Base-by-base conservation (phyloP, 163 green algal species). In the Coccomyxa subellipsoidea region DNA sequence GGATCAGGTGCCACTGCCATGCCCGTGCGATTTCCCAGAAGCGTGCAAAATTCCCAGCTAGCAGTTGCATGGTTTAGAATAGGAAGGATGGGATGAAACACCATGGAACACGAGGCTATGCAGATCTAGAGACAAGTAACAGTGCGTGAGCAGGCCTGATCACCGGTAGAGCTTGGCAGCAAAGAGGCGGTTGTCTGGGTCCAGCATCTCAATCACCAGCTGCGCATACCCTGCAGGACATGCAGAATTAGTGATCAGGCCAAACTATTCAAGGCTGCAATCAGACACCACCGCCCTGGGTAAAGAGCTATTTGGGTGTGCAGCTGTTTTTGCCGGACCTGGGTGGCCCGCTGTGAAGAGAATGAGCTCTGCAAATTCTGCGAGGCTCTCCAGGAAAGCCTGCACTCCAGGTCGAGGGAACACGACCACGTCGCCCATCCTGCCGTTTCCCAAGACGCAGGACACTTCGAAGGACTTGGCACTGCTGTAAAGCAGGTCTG, bases 341-440 rank as follows among this genome's bases (percentile, higher is more conserved):
- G 38, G 25, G 1, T 35, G 39, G 37, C 82, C 88, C 5, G 90
- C 89, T 0, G 90, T 94, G 84, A 90, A 94, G 69, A 94, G 77
- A 36, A 94, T 85, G n/a, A 93, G 31, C 40, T 94, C 90, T 38
- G 80, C 88, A 78, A 91, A 83, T 3, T 29, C 15, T 1, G 84
- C 86, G 9, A 82, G 70, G 7, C 78, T 21, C 39, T 9, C 10
- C 77, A 94, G 81, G 75, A 94, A 94, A 54, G 87, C 84, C 7
- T 37, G 25, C 71, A 93, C 37, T 21, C 90, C 90, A 5, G 90
- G 90, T 15, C 90, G 80, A 38, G 84, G 32, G 78, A 86, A 89
- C 32, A 93, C 87, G 8, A 47, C 70, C 9, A 81, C 7, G 38
- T 32, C 21, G 6, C 37, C 54, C 10, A 12, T 29, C 7, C 36